Evolutionary conservation across 2,329 filamentous ascomycete species (phyloP), one percentile per base, ranked within the genome.

Genomic region (Phaeosphaeriaceae sp.): DNA sequence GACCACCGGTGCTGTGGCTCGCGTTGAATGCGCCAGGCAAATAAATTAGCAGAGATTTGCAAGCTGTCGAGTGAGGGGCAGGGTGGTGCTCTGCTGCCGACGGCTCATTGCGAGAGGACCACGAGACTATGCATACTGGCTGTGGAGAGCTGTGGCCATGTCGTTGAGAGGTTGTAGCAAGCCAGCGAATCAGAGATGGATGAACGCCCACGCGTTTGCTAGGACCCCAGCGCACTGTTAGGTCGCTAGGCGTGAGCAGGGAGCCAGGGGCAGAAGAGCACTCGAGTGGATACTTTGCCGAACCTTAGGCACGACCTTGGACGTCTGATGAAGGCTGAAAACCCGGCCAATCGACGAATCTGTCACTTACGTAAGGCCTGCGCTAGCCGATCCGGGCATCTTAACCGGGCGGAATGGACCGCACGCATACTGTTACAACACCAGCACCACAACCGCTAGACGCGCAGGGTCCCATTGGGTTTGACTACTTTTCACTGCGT

Each of bases 41-140:
- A 23, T 22, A 53, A 54, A 57, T 69, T 67, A 73, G 71, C 69
- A 71, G 60, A 58, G 50, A 54, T 55, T 59, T 60, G 59, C 57
- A 56, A 59, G 58, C 54, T 55, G 64, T 59, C 69, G 69, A 70
- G 69, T 66, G 71, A 70, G 70, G 66, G 63, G 68, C 66, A 61
- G 63, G 63, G 56, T 63, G 58, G 63, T 58, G 60, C 47, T 55
- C 59, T 56, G 63, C 61, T 57, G 65, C 65, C 60, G 66, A 56
- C 59, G 66, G 57, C 56, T 70, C 64, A 66, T 71, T 67, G 62
- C 65, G 59, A 70, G 68, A 70, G 61, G 72, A 68, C 71, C 71
- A 73, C 73, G 72, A 77, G 71, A 70, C 65, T 61, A 58, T 72
- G 73, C 72, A 73, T 70, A 64, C 61, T 69, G 70, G 68, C 68